Percentiles rank a stretch among this genome's conserved stretches.
Conservation (phyloP, 2,329 filamentous ascomycete species). For the Sporothrix schenckii region DNA sequence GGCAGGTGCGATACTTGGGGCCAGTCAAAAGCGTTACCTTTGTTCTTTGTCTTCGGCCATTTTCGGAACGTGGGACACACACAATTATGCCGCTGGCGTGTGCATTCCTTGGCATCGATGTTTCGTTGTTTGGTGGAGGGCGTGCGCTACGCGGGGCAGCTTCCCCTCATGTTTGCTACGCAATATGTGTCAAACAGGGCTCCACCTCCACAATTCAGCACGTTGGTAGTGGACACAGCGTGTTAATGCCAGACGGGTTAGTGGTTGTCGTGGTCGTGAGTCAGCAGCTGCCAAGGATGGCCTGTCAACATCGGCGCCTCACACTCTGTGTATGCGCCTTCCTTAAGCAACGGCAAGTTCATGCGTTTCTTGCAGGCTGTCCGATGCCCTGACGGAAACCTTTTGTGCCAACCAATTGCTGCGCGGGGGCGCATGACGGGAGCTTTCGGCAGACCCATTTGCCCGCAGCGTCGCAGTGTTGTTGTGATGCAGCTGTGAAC, state of each 20-base stretch:
- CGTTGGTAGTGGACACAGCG: slow-evolving; percentile 3
- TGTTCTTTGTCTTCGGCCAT: slow-evolving; percentile 26
- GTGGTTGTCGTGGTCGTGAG: slow-evolving; percentile 20
- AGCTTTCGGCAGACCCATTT: neutral
- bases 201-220: slow-evolving; percentile 23
- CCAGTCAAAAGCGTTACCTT: slow-evolving; percentile 4
- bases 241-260: slow-evolving; percentile 9
- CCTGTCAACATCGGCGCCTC: too few relatives aligned
- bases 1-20: neutral
- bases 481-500: neutral
- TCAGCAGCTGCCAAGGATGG: neutral
- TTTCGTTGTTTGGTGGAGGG: neutral
- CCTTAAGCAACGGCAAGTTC: neutral
- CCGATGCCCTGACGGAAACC: neutral
- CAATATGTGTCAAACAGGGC: neutral
- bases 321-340: neutral
- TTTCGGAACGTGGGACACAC: slow-evolving; percentile 27
- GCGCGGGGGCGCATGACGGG: neutral
- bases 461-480: neutral
- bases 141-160: too few relatives aligned
- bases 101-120: neutral
- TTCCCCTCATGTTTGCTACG: slow-evolving; percentile 23
- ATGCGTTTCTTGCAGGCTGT: neutral
- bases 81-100: neutral
- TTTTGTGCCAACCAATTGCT: neutral